Evolutionary conservation across 2,329 filamentous ascomycete species (phyloP), one percentile per base, ranked within the genome.

Genomic region (Colletotrichum sp.): DNA sequence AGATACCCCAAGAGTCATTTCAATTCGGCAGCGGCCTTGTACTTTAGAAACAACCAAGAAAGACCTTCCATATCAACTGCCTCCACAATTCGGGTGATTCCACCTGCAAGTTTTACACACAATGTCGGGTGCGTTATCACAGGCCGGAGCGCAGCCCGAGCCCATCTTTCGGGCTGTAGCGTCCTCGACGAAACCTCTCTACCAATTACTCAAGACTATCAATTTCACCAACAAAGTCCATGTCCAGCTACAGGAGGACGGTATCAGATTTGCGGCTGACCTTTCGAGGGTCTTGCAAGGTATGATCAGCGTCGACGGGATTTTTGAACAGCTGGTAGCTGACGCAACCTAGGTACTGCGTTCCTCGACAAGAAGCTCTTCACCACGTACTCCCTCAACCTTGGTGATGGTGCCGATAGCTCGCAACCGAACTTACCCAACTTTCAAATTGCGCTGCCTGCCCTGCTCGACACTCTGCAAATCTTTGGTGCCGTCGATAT

Each of bases 231-330:
- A 87, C 80, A 92, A 89, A 83, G 86, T 91, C 73, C 85, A 91
- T 82, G 85, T 92, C 78, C 94, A 96, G 82, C 95, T 99, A 76
- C 95, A 94, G 15, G 92, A 94, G 69, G 94, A 97, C 78, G 96
- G 96, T 12, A 90, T 99, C 77, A 93, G 95, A 74, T 97, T 99
- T 82, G 94, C 94, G 21, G 95, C 94, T 30, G 96, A 98, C 81
- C 95, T 98, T 81, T 93, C 94, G 13, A 93, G 95, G 78, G 95
- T 96, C 28, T 96, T 99, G 92, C 96, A 99, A 92, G 96, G 94
- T 94, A 87, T 79, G 87, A 13, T 21, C 48, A 68, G n/a, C 15
- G 15, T 18, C 18, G 21, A 36, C 6, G 6, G 9, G 2, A 4
- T 18, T 8, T 7, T 12, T 12, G 13, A 15, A n/a, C 4, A 24